Base-by-base conservation (phyloP, 225 moss, liverwort and hornwort species). In the Polytrichum formosum region DNA sequence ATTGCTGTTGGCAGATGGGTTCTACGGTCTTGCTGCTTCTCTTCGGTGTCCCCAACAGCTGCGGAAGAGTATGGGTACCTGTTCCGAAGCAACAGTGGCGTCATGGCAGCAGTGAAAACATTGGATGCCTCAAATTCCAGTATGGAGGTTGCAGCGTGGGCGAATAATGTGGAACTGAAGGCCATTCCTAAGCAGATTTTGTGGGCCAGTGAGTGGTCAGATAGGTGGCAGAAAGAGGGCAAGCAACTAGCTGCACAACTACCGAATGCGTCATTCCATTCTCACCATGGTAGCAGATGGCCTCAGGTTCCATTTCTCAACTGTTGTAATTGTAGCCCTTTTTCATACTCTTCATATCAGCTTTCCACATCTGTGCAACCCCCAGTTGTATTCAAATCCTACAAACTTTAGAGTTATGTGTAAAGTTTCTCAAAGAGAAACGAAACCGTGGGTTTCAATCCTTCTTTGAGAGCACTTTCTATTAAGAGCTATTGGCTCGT, bases 231-330 rank as follows among this genome's bases (percentile, higher is more conserved):
- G 66, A 68, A 37, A n/a, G 85, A 85, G 79, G 85, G 81, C 54
- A 71, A 76, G 68, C 74, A 76, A 56, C 79, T 85, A 54, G 79
- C 85, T 53, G 63, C 9, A 56, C 71, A 73, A 53, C 61, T 85
- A 37, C 79, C 81, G 58, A 65, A 6, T 66, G 79, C 76, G 16
- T 62, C 71, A 3, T 82, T 85, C 54, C 74, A 69, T 68, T 58
- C 74, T 21, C 85, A 85, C 72, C 81, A 74, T 54, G 85, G 85
- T 66, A 82, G 85, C 63, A 78, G 85, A 74, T 85, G 85, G 85
- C 81, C 85, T 26, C 85, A 85, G 76, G 81, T 85, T 13, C 46
- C 46, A 46, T 46, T 46, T 13, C 46, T 46, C 28, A 23, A 26
- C 27, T 23, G 59, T 59, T 59, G 20, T 23, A 59, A 59, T 59